phyloP scores from a whole-genome alignment of 805 yeast genomes.

The Candida fluviatilis region DNA sequence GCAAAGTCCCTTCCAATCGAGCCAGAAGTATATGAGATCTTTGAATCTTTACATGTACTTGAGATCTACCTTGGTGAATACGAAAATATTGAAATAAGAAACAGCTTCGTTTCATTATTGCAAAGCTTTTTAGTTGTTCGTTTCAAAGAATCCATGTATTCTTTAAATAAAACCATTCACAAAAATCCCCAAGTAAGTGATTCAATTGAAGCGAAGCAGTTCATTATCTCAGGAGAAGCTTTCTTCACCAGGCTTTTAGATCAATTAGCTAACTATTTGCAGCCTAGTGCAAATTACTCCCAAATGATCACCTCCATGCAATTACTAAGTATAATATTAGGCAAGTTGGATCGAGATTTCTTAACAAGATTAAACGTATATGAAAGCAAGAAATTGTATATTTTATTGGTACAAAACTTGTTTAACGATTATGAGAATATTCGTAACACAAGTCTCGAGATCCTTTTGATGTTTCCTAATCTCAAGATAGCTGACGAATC shows the following conservation, averaged over 20 bases:
- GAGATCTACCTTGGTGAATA: constrained; percentile 55
- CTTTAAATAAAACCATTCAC: constrained; percentile 34
- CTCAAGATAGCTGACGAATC: background rate
- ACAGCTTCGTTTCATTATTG: constrained; percentile 57
- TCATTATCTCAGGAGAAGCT: constrained; percentile 1
- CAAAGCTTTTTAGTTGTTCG: constrained; percentile 56
- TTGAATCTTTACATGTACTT: constrained; percentile 36
- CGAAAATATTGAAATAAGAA: constrained; percentile 62
- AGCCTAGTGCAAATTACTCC: constrained; percentile 47
- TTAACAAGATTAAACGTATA: background rate
- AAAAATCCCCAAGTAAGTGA: constrained; percentile 11
- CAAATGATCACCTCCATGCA: constrained; percentile 16
- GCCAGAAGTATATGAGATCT: constrained; percentile 35
- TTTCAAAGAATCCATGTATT: constrained; percentile 64
- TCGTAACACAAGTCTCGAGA: constrained; percentile 44
- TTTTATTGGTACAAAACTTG: constrained; percentile 57
- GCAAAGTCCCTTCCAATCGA: constrained; percentile 51
- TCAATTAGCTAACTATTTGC: constrained; percentile 43
- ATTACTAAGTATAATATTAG: background rate
- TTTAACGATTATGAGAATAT: constrained; percentile 76
- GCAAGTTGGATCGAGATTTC: background rate
- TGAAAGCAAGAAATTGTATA: constrained; percentile 19
- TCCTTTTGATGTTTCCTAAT: constrained; percentile 1
- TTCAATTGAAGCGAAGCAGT: background rate
- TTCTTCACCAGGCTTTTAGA: constrained; percentile 7